Conservation (phyloP, 1,284 basidiomycete species). For the Moesziomyces antarcticus region DNA sequence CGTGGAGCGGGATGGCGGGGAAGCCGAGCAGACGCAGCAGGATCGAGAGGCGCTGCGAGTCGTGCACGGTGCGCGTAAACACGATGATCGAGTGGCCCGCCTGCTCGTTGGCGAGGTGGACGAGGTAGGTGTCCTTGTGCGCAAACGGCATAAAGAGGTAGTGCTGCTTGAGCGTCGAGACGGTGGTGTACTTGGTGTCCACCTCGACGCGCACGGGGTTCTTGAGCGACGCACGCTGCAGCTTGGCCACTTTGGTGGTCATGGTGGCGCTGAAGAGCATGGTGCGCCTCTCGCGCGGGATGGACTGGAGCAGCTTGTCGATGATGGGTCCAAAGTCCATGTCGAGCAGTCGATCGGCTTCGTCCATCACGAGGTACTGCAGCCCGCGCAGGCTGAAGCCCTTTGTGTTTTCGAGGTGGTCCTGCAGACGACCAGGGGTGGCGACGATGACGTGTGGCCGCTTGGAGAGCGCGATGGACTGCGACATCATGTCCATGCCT, state of each 20-base stretch:
- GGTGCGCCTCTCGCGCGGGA: slow-evolving; percentile 93
- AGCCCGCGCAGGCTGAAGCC: slow-evolving; percentile 89
- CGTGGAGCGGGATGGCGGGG: slow-evolving; percentile 93
- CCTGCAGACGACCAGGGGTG: slow-evolving; percentile 92
- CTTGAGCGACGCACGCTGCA: slow-evolving; percentile 92
- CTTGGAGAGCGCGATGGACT: slow-evolving; percentile 92
- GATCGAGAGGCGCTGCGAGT: slow-evolving; percentile 89
- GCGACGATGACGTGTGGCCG: slow-evolving; percentile 86
- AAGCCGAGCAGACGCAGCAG: slow-evolving; percentile 91
- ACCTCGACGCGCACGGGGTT: slow-evolving; percentile 96
- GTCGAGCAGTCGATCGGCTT: slow-evolving; percentile 95
- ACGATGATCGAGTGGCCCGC: slow-evolving; percentile 94
- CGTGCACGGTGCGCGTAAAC: slow-evolving; percentile 94
- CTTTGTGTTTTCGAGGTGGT: slow-evolving; percentile 98
- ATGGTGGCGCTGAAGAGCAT: slow-evolving; percentile 99
- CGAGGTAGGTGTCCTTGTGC: slow-evolving; percentile 91
- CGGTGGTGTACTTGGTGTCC: slow-evolving; percentile 94
- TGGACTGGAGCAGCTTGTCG: slow-evolving; percentile 94
- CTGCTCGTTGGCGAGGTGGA: slow-evolving; percentile 88
- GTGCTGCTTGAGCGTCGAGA: slow-evolving; percentile 92
- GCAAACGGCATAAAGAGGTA: slow-evolving; percentile 93
- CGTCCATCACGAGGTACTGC: slow-evolving; percentile 94
- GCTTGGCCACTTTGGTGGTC: slow-evolving; percentile 97
- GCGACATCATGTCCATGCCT: slow-evolving; percentile 92
- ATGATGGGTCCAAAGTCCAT: slow-evolving; percentile 98